phyloP scores from a whole-genome alignment of 208 protist genomes.

The Borovskyia barvae region DNA sequence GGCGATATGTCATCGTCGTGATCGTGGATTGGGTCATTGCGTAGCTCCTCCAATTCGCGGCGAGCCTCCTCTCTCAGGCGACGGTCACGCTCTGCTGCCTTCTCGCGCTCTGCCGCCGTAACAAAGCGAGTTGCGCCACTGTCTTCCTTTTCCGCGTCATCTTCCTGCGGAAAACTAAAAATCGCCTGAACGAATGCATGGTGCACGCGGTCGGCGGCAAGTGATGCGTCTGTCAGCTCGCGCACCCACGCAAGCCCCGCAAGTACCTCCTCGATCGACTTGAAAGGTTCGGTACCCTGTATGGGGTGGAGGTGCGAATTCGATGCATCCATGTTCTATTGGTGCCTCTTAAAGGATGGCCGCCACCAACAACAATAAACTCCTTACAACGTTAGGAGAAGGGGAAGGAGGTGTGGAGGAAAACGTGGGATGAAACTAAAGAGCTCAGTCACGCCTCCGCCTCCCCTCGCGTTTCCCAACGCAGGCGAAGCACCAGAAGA shows the following conservation, averaged over 20 bases:
- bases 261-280: slow-evolving; percentile 59
- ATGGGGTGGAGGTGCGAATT: not conserved
- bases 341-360: not conserved
- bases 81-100: slow-evolving; percentile 49
- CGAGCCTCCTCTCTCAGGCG: slow-evolving; percentile 44
- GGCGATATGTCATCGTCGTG: slow-evolving; percentile 14
- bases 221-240: slow-evolving; percentile 60
- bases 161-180: slow-evolving; percentile 47
- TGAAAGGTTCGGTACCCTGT: not conserved
- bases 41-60: slow-evolving; percentile 45
- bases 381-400: no score
- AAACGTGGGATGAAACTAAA: no score
- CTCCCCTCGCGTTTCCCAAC: no score
- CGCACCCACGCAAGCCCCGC: slow-evolving; percentile 58
- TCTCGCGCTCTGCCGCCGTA: slow-evolving; percentile 58
- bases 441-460: no score
- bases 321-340: not conserved
- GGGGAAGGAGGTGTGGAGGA: no score
- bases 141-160: not conserved
- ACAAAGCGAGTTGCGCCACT: slow-evolving; percentile 24
- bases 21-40: slow-evolving; percentile 28
- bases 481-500: no score
- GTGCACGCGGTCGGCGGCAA: slow-evolving; percentile 62
- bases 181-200: slow-evolving; percentile 69
- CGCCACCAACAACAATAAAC: no score